Conservation (phyloP, 1,139 yeast species). For the Petasospora rhodanensis region DNA sequence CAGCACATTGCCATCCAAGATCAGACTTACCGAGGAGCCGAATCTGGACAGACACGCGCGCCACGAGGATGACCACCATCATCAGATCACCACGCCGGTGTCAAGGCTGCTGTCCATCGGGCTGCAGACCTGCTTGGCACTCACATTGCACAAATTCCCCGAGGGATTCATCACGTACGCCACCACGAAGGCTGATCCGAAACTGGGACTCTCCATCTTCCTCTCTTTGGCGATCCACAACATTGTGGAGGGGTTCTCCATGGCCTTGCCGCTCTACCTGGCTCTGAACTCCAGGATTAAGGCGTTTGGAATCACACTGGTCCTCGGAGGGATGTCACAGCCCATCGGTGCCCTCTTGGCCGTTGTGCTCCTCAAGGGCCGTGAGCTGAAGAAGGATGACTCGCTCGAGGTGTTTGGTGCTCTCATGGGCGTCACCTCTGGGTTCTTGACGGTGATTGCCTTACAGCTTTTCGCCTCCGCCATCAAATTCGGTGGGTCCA, state of each 20-base stretch:
- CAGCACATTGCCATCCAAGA: slow-evolving; percentile 7
- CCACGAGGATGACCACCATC: slow-evolving; percentile 52
- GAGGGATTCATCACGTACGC: slow-evolving; percentile 90
- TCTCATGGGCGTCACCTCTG: slow-evolving; percentile 71
- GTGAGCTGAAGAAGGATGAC: slow-evolving; percentile 32
- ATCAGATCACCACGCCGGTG: slow-evolving; percentile 71
- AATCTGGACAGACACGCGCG: slow-evolving; percentile 16
- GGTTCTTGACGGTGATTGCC: slow-evolving; percentile 76
- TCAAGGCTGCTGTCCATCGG: slow-evolving; percentile 81
- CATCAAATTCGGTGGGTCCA: slow-evolving; percentile 62
- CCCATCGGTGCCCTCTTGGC: slow-evolving; percentile 87
- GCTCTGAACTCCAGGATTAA: slow-evolving; percentile 58
- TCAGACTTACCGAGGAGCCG: slow-evolving; percentile 20
- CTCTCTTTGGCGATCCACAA: slow-evolving; percentile 84
- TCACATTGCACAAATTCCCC: slow-evolving; percentile 86
- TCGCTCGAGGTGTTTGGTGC: slow-evolving; percentile 53
- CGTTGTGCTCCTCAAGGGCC: slow-evolving; percentile 45
- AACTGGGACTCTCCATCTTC: slow-evolving; percentile 75
- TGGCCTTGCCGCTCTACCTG: slow-evolving; percentile 85
- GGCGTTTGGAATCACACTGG: slow-evolving; percentile 61
- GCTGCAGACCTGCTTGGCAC: slow-evolving; percentile 82
- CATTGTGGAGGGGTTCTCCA: slow-evolving; percentile 91
- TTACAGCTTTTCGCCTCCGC: slow-evolving; percentile 84
- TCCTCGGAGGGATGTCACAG: slow-evolving; percentile 80
- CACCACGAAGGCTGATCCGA: slow-evolving; percentile 68